A percentile compares a stretch with the other conserved stretches of the same genome.
These are phyloP conservation scores for Cystobasidium onofrii DNA, from an alignment of 768 basidiomycete genomes.

Conservation along the genomic window DNA sequence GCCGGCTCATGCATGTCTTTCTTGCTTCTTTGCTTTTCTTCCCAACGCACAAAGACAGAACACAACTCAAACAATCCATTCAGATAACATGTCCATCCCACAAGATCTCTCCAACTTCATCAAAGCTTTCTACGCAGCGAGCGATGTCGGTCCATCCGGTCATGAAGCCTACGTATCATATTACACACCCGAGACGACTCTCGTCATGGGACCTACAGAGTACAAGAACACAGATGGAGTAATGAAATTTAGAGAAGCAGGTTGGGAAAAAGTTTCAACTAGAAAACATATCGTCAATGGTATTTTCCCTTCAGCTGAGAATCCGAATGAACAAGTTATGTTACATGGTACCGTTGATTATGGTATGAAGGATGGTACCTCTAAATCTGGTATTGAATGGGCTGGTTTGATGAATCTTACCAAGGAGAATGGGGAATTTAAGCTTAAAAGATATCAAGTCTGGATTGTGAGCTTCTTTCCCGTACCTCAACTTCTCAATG, in stretches of 20 bases:
- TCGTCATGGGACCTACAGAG: constrained; percentile 19
- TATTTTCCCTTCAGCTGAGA: not conserved
- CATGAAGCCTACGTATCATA: constrained; percentile 13
- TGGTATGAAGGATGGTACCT: constrained; percentile 15
- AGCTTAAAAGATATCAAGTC: constrained; percentile 10
- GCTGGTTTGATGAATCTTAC: constrained; percentile 16
- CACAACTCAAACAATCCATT: not conserved
- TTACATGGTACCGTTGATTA: constrained; percentile 14
- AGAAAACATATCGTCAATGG: constrained; percentile 16
- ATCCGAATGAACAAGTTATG: constrained; percentile 11
- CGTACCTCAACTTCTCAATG: too few relatives aligned
- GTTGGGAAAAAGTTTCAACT: constrained; percentile 19
- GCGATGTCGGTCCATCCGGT: constrained; percentile 21
- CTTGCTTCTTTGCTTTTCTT: not conserved
- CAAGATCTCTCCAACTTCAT: not conserved
- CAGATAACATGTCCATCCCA: not conserved
- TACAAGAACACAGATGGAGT: constrained; percentile 1
- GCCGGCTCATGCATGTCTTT: too few relatives aligned
- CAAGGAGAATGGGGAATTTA: not conserved
- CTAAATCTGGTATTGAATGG: constrained; percentile 10
- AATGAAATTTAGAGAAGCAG: constrained; percentile 14
- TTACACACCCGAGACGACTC: not conserved
- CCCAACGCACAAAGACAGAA: not conserved
- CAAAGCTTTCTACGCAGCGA: constrained; percentile 20
- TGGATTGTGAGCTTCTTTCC: constrained; percentile 7